A percentile compares a stretch with the other conserved stretches of the same genome.
Evolutionary conservation across 805 yeast species (phyloP).

Genomic region (Ogataea pilisensis): DNA sequence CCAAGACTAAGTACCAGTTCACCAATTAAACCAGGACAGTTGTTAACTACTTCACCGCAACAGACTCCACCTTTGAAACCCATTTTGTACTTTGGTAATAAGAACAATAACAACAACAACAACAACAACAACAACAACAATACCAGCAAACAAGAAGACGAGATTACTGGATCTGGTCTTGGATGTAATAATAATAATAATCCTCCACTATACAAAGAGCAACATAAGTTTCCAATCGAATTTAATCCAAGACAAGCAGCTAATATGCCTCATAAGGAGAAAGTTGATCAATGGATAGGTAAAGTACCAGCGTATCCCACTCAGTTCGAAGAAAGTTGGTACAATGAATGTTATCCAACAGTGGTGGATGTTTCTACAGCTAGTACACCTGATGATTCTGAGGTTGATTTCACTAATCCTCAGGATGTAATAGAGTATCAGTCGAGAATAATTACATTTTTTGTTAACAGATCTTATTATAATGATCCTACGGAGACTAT

Average conservation of each 20-base stretch:
- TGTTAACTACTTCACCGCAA: not conserved
- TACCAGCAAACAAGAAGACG: not conserved
- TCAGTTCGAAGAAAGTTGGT: constrained; percentile 27
- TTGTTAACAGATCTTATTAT: constrained; percentile 37
- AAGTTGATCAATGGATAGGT: constrained; percentile 60
- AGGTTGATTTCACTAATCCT: constrained; percentile 32
- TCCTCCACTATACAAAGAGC: not conserved
- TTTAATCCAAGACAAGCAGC: constrained; percentile 61
- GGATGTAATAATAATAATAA: not conserved
- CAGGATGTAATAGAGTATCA: constrained; percentile 52
- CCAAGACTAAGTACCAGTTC: not conserved
- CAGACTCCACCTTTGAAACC: not conserved
- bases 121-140: not conserved
- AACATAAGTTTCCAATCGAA: constrained; percentile 36
- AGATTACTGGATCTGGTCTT: not conserved
- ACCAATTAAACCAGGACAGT: not conserved
- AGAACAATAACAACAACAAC: too few relatives aligned
- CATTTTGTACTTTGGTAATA: too few relatives aligned
- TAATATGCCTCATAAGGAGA: constrained; percentile 64
- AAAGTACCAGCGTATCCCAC: constrained; percentile 46
- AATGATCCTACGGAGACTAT: constrained; percentile 23
- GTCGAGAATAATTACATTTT: constrained; percentile 46
- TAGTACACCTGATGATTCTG: constrained; percentile 19
- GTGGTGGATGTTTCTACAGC: constrained; percentile 31
- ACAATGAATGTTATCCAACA: constrained; percentile 49